Conservation (phyloP, 805 yeast genomes). For the Ogataea chonburiensis region DNA sequence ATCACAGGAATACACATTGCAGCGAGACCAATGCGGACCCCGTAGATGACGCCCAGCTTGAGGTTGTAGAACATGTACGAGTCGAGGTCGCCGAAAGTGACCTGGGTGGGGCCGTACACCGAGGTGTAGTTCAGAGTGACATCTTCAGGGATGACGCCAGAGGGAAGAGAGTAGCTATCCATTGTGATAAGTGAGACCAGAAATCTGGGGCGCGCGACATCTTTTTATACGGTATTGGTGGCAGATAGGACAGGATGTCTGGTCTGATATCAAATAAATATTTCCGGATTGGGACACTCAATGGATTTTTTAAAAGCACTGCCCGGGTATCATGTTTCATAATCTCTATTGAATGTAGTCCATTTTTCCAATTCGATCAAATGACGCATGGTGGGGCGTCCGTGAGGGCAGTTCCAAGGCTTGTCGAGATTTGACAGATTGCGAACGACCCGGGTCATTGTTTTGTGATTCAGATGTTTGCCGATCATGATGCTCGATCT, state of each 20-base stretch:
- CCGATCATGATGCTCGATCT: slow-evolving; percentile 95
- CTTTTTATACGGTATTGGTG: slow-evolving; percentile 6
- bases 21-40: slow-evolving; percentile 59
- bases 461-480: slow-evolving; percentile 50
- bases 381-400: slow-evolving; percentile 95
- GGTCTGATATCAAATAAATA: slow-evolving; percentile 13
- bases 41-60: slow-evolving; percentile 48
- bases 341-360: slow-evolving; percentile 45
- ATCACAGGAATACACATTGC: slow-evolving; percentile 45
- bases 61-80: slow-evolving; percentile 32
- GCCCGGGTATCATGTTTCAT: slow-evolving; percentile 19
- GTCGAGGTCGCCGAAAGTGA: slow-evolving; percentile 45
- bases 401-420: slow-evolving; percentile 98
- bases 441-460: slow-evolving; percentile 68
- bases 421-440: slow-evolving; percentile 72
- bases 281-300: slow-evolving; percentile 33
- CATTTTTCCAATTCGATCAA: slow-evolving; percentile 58
- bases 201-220: background rate
- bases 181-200: slow-evolving; percentile 2
- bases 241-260: slow-evolving; percentile 4
- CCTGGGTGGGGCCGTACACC: slow-evolving; percentile 37
- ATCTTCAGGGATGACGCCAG: slow-evolving; percentile 19
- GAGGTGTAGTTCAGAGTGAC: slow-evolving; percentile 41
- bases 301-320: slow-evolving; percentile 14
- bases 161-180: slow-evolving; percentile 17